Conservation (phyloP, 805 yeast genomes). For the Schizosaccharomyces japonicus region DNA sequence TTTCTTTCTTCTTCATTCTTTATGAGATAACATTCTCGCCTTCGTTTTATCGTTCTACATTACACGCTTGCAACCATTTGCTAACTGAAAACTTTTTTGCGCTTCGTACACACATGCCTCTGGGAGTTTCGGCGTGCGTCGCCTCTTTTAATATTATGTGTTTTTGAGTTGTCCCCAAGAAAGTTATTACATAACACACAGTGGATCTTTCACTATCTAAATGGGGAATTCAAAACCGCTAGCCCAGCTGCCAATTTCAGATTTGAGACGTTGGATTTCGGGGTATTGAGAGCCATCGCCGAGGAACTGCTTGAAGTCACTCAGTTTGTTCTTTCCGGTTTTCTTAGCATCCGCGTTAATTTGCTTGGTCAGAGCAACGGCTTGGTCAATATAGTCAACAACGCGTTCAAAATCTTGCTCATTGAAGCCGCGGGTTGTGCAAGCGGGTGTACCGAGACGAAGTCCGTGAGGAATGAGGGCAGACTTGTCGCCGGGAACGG, state of each 20-base stretch:
- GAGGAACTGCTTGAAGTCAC: constrained; percentile 77
- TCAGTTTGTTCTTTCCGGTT: constrained; percentile 77
- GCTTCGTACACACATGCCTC: too few relatives aligned
- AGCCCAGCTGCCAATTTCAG: constrained; percentile 77
- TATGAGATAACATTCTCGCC: not conserved
- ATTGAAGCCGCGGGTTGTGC: constrained; percentile 91
- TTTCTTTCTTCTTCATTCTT: too few relatives aligned
- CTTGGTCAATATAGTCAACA: constrained; percentile 56
- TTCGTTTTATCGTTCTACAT: not conserved
- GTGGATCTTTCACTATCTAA: not conserved
- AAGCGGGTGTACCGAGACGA: constrained; percentile 94
- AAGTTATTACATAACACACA: not conserved
- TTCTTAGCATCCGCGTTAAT: constrained; percentile 55
- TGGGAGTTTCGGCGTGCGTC: too few relatives aligned
- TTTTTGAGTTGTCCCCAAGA: too few relatives aligned
- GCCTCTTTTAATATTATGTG: too few relatives aligned
- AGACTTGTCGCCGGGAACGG: constrained; percentile 92
- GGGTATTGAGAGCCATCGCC: constrained; percentile 35
- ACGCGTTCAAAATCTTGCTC: constrained; percentile 65
- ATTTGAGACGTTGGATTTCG: constrained; percentile 40
- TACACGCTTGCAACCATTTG: too few relatives aligned
- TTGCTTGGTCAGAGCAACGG: constrained; percentile 50
- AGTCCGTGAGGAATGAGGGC: constrained; percentile 94
- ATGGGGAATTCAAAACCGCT: constrained; percentile 20
- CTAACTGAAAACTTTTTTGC: too few relatives aligned